Evolutionary conservation across 768 basidiomycete genomes (phyloP).

Genomic region (Trametes cinnabarina): DNA sequence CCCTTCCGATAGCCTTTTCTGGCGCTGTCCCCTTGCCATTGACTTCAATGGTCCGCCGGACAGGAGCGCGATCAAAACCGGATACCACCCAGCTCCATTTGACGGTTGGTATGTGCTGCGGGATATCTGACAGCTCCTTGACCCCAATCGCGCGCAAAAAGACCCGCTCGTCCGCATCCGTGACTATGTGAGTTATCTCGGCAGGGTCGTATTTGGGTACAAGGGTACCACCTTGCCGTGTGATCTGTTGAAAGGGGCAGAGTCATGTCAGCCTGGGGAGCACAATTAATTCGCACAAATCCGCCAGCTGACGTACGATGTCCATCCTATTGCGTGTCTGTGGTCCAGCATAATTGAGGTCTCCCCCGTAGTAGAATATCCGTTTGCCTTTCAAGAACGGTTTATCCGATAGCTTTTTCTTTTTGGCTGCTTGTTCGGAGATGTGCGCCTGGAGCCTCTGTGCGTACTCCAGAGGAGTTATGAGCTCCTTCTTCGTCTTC

Average conservation of each 20-base stretch:
- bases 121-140: conserved; percentile 53
- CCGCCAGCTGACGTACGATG: conserved; percentile 45
- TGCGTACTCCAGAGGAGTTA: conserved; percentile 56
- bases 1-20: not conserved
- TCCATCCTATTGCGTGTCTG: conserved; percentile 58
- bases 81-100: conserved; percentile 61
- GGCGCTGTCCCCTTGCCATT: not conserved
- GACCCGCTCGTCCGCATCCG: conserved; percentile 29
- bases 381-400: conserved; percentile 50
- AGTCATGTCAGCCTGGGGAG: not conserved
- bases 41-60: conserved; percentile 17
- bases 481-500: conserved; percentile 37
- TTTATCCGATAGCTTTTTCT: not conserved
- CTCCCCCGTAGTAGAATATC: conserved; percentile 60
- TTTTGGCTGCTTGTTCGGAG: conserved; percentile 15
- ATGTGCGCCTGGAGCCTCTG: conserved; percentile 41
- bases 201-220: conserved; percentile 55
- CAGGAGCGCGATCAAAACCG: conserved; percentile 30
- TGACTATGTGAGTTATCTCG: conserved; percentile 66
- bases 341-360: conserved; percentile 50
- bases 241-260: conserved; percentile 43
- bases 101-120: conserved; percentile 61
- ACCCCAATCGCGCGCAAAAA: conserved; percentile 45
- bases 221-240: conserved; percentile 60
- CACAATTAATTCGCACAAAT: not conserved